Evolutionary conservation across 768 basidiomycete genomes (phyloP), one percentile per base, ranked within the genome.

Genomic region (Lentinula boryana): DNA sequence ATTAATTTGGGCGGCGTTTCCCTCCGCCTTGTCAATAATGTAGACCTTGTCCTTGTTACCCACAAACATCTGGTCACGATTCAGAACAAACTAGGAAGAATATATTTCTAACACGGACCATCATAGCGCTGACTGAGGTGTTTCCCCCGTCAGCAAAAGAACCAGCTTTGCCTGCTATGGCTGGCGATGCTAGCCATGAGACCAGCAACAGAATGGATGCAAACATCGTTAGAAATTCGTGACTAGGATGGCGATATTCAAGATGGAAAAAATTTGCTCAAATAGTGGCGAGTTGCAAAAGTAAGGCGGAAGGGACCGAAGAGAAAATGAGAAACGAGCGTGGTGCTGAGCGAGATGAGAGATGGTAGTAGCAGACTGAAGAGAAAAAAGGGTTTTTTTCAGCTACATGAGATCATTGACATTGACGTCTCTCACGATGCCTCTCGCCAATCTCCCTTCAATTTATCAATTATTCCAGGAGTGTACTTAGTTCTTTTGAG

Each of bases 1-100:
- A 61, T 81, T 77, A 62, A 93, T 79, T 65, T 79, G 73, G 3
- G 82, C 81, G 2, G 79, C 78, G 69, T 95, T 94, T 35, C 83
- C 84, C 69, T 94, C 91, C 1, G 87, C 84, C 76, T 97, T 97
- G 78, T 97, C 94, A n/a, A 95, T 75, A 21, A 95, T 89, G 73
- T 95, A 95, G 36, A 95, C 88, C 70, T 86, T 91, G 65, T 91
- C 76, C 6, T 81, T 75, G 63, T 87, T 90, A 35, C 90, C 92
- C 56, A 94, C 74, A 71, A 94, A 92, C 83, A 89, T 84, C 89
- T 89, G 68, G 9, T 8, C 15, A 49, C n/a, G 10, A 16, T 38
- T 18, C 21, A 50, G 54, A 43, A 32, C 58, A 60, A 27, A 55
- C 50, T 43, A 60, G 41, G 15, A 23, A 46, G 46, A 27, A 27